Percentiles rank a stretch among this genome's conserved stretches.
These are phyloP conservation scores for Diaporthe citrichinensis DNA, from an alignment of 2,329 filamentous ascomycete genomes.

Conservation along the genomic window DNA sequence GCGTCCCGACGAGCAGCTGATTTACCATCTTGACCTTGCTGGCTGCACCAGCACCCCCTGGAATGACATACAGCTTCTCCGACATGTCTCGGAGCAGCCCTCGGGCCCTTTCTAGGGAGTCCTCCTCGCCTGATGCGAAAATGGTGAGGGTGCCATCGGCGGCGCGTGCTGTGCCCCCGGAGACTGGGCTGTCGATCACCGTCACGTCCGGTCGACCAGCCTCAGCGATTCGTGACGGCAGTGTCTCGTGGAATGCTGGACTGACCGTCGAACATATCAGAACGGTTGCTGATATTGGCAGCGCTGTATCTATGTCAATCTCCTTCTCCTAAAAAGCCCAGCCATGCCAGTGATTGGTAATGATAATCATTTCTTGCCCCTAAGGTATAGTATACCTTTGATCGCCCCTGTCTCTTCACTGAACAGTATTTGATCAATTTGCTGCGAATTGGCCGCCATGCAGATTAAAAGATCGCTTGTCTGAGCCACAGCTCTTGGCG, in stretches of 20 bases:
- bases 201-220: constrained; percentile 66
- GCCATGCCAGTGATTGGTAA: not conserved
- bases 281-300: constrained; percentile 67
- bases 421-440: constrained; percentile 71
- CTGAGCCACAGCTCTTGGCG: constrained; percentile 66
- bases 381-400: not conserved
- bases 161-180: constrained; percentile 64
- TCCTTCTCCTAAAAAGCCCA: not conserved
- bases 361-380: not conserved
- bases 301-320: constrained; percentile 49
- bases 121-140: constrained; percentile 69
- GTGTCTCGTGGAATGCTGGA: constrained; percentile 66
- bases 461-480: constrained; percentile 70
- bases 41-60: constrained; percentile 63
- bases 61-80: constrained; percentile 67
- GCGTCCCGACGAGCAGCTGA: constrained; percentile 64
- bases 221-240: constrained; percentile 64
- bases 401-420: constrained; percentile 59
- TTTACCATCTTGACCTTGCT: constrained; percentile 69
- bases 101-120: constrained; percentile 65
- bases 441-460: constrained; percentile 65
- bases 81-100: constrained; percentile 70
- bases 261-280: constrained; percentile 73
- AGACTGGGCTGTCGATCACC: constrained; percentile 74
- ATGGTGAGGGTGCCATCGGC: constrained; percentile 53